Evolutionary conservation across 306 rosid genomes (phyloP).

Genomic region (Lagenaria siceraria): DNA sequence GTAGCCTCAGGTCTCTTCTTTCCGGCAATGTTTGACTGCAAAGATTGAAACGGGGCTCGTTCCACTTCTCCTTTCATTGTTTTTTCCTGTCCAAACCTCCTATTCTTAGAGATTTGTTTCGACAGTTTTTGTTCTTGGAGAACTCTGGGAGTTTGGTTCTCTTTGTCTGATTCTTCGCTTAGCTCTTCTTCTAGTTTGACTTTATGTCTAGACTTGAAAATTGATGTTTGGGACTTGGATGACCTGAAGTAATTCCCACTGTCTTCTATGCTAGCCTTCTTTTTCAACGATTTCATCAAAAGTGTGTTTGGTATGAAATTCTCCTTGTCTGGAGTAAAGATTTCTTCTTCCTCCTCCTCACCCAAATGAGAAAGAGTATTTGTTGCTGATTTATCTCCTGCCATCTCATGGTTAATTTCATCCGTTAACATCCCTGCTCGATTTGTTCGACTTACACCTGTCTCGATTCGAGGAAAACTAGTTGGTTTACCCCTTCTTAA

Average conservation of each 20-base stretch:
- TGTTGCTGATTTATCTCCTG: slow-evolving; percentile 5
- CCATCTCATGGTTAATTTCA: slow-evolving; percentile 14
- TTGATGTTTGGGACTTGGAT: slow-evolving; percentile 19
- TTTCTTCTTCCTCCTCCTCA: slow-evolving; percentile 34
- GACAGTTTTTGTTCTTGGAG: slow-evolving; percentile 21
- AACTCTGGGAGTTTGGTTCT: slow-evolving; percentile 29
- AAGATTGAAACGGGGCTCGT: slow-evolving; percentile 50
- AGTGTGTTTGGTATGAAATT: slow-evolving; percentile 46
- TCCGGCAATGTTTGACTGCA: slow-evolving; percentile 17
- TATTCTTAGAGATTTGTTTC: slow-evolving; percentile 22
- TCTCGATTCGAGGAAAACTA: slow-evolving; percentile 38
- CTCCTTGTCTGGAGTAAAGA: slow-evolving; percentile 52
- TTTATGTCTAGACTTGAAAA: slow-evolving; percentile 14
- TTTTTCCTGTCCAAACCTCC: slow-evolving; percentile 18
- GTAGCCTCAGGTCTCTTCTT: slow-evolving; percentile 18
- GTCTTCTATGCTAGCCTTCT: slow-evolving; percentile 32
- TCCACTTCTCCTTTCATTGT: slow-evolving; percentile 14
- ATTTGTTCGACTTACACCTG: slow-evolving; percentile 24
- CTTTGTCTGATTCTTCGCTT: slow-evolving; percentile 26
- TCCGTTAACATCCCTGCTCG: slow-evolving; percentile 10
- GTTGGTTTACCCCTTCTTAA: slow-evolving; percentile 55
- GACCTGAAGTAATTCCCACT: slow-evolving; percentile 24
- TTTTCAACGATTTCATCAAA: slow-evolving; percentile 26
- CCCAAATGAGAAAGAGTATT: slow-evolving; percentile 23
- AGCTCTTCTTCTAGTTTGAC: slow-evolving; percentile 19